Percentiles rank a stretch among this genome's conserved stretches.
Evolutionary conservation across 352 stramenopile genomes (phyloP).

Genomic region (Poterioochromonas sp.): DNA sequence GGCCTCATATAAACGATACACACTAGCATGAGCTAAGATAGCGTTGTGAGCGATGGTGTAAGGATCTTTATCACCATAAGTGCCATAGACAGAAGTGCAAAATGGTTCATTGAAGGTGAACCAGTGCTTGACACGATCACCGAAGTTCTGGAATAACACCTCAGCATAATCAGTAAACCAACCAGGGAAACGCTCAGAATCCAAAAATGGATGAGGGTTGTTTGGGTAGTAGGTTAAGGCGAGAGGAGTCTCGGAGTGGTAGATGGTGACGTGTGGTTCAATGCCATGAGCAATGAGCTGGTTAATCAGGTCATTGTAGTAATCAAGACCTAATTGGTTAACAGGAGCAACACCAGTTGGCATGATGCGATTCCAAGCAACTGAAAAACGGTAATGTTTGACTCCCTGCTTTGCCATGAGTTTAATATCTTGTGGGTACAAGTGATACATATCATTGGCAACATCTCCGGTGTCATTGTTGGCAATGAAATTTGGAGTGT

Average conservation of each 20-base stretch:
- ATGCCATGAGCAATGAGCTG: constrained; percentile 62
- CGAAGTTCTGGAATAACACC: constrained; percentile 78
- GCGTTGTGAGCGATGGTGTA: constrained; percentile 77
- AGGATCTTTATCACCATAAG: constrained; percentile 60
- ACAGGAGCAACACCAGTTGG: constrained; percentile 56
- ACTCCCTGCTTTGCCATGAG: constrained; percentile 78
- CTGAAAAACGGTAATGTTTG: constrained; percentile 76
- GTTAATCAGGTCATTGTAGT: constrained; percentile 84
- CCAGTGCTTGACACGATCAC: constrained; percentile 79
- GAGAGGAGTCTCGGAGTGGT: constrained; percentile 86
- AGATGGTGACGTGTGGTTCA: constrained; percentile 79
- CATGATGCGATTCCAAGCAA: constrained; percentile 82
- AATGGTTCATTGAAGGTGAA: constrained; percentile 88
- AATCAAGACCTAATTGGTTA: constrained; percentile 73
- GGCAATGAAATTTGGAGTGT: constrained; percentile 54
- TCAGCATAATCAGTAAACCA: constrained; percentile 72
- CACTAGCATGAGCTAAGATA: constrained; percentile 71
- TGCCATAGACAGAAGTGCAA: constrained; percentile 67
- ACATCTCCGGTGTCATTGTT: constrained; percentile 72
- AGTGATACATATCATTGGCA: constrained; percentile 83
- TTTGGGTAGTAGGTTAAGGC: constrained; percentile 45
- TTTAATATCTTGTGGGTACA: constrained; percentile 72
- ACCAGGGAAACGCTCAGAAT: background rate
- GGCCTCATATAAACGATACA: constrained; percentile 67
- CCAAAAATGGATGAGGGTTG: background rate